Evolutionary conservation across 805 yeast species (phyloP), one percentile per base, ranked within the genome.

Genomic region (Vanderwaltozyma tropicalis): DNA sequence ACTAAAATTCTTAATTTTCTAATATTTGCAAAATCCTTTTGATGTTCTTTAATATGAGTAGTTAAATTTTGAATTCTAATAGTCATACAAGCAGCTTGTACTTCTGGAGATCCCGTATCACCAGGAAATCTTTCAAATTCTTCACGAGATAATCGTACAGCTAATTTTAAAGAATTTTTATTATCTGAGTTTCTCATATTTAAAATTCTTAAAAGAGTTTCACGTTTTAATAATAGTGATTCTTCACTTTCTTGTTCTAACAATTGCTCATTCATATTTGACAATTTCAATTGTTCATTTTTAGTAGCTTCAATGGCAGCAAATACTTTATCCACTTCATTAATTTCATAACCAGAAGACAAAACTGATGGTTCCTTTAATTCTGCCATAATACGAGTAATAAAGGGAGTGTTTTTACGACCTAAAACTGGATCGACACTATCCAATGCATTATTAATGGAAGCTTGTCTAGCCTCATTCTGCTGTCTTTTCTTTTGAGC

Each of bases 41-140:
- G 79, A 55, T 78, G 68, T 35, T 73, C 68, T 48, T 72, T 69
- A 39, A 82, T 71, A 54, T 88, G 96, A 31, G 74, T 71, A 66
- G 84, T 84, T 44, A 84, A 67, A 46, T 74, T 78, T 47, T 80
- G 83, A 48, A 92, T 85, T 52, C 75, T 74, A 34, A 85, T 79
- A 0, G 97, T 86, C 64, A 80, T 64, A 20, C 84, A 72, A 2
- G 96, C 97, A 2, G 97, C 96, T 62, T 88, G 96, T 19, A 88
- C 96, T 63, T 89, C 97, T 38, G 94, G 77, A 2, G 95, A 84
- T 3, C 95, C 96, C 1, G 96, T 84, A 58, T 92, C 97, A 38
- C 95, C 95, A 32, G 78, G 86, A 45, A 72, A 69, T 52, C 95
- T 71, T 49, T 76, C 78, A 60, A 89, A 88, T 63, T 89, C 96